These are phyloP conservation scores for Mytilinidion resinicola DNA, from an alignment of 495 filamentous ascomycete species.

Conservation along the genomic window DNA sequence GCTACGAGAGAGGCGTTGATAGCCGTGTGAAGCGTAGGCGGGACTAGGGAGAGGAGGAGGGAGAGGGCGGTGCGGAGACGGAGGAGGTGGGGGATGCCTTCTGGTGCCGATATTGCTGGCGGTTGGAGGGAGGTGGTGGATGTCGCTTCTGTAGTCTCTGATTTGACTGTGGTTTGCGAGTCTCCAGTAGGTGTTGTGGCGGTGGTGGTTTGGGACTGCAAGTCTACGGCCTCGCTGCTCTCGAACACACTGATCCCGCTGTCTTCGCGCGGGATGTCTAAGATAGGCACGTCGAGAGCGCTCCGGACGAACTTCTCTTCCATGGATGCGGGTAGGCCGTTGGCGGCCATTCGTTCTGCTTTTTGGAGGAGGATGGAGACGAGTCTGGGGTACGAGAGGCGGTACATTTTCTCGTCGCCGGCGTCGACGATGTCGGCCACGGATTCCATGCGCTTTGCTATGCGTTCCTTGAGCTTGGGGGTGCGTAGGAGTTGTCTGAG, in stretches of 20 bases:
- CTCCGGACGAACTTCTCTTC: conserved; percentile 78
- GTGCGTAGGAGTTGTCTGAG: conserved; percentile 39
- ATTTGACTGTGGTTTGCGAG: conserved; percentile 14
- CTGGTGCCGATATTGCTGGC: conserved; percentile 12
- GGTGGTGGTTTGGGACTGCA: conserved; percentile 22
- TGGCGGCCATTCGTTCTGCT: conserved; percentile 59
- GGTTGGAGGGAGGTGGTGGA: neutral
- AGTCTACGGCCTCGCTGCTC: neutral
- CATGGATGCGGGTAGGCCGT: conserved; percentile 67
- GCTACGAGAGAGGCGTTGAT: conserved; percentile 46
- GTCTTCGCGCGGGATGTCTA: conserved; percentile 36
- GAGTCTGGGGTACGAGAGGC: conserved; percentile 64
- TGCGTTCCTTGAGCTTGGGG: conserved; percentile 34
- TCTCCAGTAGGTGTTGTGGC: conserved; percentile 2
- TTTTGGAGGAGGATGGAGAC: conserved; percentile 61
- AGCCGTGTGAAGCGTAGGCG: conserved; percentile 43
- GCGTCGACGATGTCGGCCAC: conserved; percentile 76
- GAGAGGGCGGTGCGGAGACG: conserved; percentile 65
- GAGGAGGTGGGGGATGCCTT: conserved; percentile 22
- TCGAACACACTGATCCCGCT: conserved; percentile 42
- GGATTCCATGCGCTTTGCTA: conserved; percentile 51
- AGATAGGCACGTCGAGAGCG: conserved; percentile 66
- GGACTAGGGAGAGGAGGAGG: conserved; percentile 73
- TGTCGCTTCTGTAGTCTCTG: conserved; percentile 5
- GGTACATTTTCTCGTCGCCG: conserved; percentile 76